Base-by-base conservation (phyloP, 306 rosid species). In the Begonia masoniana region DNA sequence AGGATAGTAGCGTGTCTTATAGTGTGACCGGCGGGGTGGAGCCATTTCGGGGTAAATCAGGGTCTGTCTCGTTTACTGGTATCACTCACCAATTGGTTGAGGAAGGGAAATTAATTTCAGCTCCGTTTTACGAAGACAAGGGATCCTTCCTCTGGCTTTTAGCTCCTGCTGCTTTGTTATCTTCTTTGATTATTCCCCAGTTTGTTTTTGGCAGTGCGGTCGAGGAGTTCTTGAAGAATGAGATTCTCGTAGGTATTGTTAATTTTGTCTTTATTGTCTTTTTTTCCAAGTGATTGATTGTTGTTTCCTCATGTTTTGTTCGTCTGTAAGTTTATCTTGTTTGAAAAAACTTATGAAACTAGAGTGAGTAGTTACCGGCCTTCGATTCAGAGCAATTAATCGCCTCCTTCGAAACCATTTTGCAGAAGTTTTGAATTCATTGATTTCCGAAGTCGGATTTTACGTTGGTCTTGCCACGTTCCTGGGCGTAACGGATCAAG, bases 1-100 rank as follows among this genome's bases (percentile, higher is more conserved):
- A 60, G 52, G 74, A 31, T 62, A 78, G 66, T 45, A 52, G 52
- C 10, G 64, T 68, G 35, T 42, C 72, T 41, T 76, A 47, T 64
- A 50, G 52, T 65, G 26, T 41, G 35, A 43, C 36, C 56, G 39
- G 74, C 24, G 86, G 63, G 51, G 71, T 51, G 60, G 97, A 91
- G 68, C 88, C 88, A 4, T 78, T 81, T 82, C 84, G 67, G 39
- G 97, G 97, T 48, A 91, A 85, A 75, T 70, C 96, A 2, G 96
- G 97, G 50, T 77, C 85, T 6, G 71, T 91, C 51, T 85, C 97
- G 24, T 91, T 91, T 50, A 50, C 63, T 67, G 97, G 97, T 52
- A 56, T 91, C 60, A 83, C 88, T 43, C 72, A 82, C 67, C 85
- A 83, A 13, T 51, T 55, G 41, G 71, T 73, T 6, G 97, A 91